Evolutionary conservation across 2,329 filamentous ascomycete species (phyloP), one percentile per base, ranked within the genome.

Genomic region (Fusarium pseudocircinatum): DNA sequence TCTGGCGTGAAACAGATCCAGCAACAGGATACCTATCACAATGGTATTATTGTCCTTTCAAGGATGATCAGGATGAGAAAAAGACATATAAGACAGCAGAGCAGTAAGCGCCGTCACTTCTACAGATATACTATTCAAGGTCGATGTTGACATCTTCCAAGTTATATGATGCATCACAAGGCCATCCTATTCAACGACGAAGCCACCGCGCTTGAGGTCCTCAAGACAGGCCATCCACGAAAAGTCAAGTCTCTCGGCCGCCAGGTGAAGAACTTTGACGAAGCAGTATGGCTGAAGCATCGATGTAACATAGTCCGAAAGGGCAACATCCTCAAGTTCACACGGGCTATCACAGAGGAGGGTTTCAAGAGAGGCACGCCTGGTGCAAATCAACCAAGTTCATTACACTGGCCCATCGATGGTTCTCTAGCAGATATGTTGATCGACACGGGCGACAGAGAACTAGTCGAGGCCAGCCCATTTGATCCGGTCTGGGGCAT

Each of bases 401-500:
- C 63, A 42, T 60, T 59, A 43, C 69, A 78, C 8, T 68, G 70
- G 30, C 77, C 77, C 49, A 72, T 79, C 76, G 82, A 84, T 6
- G 78, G 80, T 10, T 81, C 82, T 22, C 78, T 92, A 73, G 82
- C 80, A 54, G 81, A 79, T 34, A 79, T 83, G 81, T 76, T 94
- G 69, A 79, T 93, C 47, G 83, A 78, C 13, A 93, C 92, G 3
- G 89, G 87, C 0, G 85, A 89, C 10, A 82, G 87, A 50, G 87
- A 91, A 79, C 77, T 93, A 28, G 89, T 92, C 5, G 91, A 92
- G 81, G 89, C 89, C 37, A 86, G 86, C 65, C 88, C 90, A 16
- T 84, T 79, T 65, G 91, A 93, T 81, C 77, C 84, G 10, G 87
- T 93, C 60, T 93, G 91, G 92, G 91, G 91, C 4, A 83, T 93